phyloP scores from a whole-genome alignment of 2,329 filamentous ascomycete species.

The Cladosporium sp. region DNA sequence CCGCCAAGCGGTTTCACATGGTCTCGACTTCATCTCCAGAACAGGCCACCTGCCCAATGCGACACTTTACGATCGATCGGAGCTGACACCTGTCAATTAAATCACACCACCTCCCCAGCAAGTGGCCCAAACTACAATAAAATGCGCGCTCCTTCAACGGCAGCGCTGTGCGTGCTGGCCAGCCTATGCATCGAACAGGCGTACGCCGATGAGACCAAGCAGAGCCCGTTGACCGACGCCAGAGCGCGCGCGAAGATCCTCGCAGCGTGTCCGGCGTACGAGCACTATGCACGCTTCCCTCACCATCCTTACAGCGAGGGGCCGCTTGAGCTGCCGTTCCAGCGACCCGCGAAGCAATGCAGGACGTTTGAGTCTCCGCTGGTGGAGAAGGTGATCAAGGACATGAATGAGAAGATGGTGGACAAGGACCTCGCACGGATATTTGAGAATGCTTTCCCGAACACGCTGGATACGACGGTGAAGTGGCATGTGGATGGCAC shows the following conservation, averaged over 20 bases:
- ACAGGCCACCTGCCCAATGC: conserved; percentile 13
- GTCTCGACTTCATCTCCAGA: conserved; percentile 19
- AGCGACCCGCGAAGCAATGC: conserved; percentile 77
- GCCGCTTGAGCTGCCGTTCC: conserved; percentile 77
- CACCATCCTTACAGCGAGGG: conserved; percentile 74
- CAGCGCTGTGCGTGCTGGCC: conserved; percentile 35
- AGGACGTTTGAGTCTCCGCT: conserved; percentile 85
- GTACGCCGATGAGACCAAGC: conserved; percentile 29
- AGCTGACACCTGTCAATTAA: neutral
- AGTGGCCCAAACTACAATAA: conserved; percentile 19
- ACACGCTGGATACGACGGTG: conserved; percentile 85
- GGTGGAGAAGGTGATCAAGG: conserved; percentile 84
- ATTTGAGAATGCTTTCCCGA: conserved; percentile 94
- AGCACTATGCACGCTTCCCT: conserved; percentile 41
- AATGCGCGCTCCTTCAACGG: conserved; percentile 33
- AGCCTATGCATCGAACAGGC: conserved; percentile 33
- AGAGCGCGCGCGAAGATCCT: conserved; percentile 38
- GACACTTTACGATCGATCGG: conserved; percentile 6
- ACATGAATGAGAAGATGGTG: conserved; percentile 76
- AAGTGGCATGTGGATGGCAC: conserved; percentile 77
- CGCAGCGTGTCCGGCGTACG: conserved; percentile 43
- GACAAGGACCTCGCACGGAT: conserved; percentile 87
- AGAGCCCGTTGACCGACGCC: conserved; percentile 30
- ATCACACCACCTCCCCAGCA: neutral
- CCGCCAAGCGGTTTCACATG: conserved; percentile 16